phyloP scores from a whole-genome alignment of 2,329 filamentous ascomycete genomes.

The Neofusicoccum ribis region DNA sequence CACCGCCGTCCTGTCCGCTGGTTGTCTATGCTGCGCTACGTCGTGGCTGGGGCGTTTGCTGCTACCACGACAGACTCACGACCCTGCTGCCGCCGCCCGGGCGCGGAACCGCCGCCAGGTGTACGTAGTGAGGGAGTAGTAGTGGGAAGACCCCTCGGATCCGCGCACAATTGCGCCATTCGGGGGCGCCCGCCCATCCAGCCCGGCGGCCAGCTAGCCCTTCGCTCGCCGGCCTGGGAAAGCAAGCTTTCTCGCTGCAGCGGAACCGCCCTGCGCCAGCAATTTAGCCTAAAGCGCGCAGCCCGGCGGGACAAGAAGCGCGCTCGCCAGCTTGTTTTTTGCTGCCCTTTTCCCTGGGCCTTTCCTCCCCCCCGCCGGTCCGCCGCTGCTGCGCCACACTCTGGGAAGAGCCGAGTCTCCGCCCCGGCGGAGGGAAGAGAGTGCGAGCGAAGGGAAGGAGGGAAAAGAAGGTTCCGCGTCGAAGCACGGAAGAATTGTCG shows the following conservation, averaged over 20 bases:
- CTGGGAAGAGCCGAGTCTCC: neutral
- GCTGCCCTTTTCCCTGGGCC: neutral
- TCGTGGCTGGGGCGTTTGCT: too few species aligned
- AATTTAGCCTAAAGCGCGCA: neutral
- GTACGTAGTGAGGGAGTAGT: too few species aligned
- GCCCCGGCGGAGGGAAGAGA: neutral
- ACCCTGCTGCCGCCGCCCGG: too few species aligned
- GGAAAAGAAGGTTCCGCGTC: neutral
- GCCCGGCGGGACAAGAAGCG: slow-evolving; percentile 1
- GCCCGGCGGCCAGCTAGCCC: too few species aligned
- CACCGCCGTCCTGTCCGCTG: too few species aligned
- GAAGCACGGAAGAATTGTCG: neutral
- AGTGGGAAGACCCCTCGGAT: too few species aligned
- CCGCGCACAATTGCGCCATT: neutral
- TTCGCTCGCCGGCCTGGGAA: too few species aligned
- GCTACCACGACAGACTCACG: too few species aligned
- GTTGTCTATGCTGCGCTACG: too few species aligned
- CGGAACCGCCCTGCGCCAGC: neutral
- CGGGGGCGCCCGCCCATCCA: neutral
- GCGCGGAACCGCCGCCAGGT: too few species aligned
- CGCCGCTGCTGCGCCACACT: slow-evolving; percentile 6
- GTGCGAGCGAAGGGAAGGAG: neutral
- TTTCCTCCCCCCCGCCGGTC: neutral
- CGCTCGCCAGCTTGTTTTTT: neutral
- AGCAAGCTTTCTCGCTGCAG: too few species aligned